Percentiles rank a stretch among this genome's conserved stretches.
Evolutionary conservation across 306 rosid genomes (phyloP).

Genomic region (Fragaria nilgerrensis): DNA sequence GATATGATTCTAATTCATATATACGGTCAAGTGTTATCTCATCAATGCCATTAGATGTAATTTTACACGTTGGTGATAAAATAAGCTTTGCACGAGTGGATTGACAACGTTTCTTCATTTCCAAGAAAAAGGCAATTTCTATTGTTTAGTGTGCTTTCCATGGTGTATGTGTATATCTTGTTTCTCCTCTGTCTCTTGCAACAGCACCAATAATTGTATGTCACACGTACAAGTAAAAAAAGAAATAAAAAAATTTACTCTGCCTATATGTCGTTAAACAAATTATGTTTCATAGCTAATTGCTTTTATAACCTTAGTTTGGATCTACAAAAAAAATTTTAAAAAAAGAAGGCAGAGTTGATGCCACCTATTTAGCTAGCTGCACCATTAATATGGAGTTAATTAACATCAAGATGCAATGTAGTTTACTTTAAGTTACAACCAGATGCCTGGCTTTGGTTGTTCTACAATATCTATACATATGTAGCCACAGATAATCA

Average conservation of each 20-base stretch:
- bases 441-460: background rate
- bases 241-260: background rate
- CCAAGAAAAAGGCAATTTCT: constrained; percentile 11
- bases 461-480: background rate
- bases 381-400: background rate
- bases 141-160: background rate
- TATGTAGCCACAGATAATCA: background rate
- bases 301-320: background rate
- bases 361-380: background rate
- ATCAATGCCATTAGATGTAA: background rate
- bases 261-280: background rate
- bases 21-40: background rate
- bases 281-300: background rate
- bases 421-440: constrained; percentile 1
- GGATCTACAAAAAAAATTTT: background rate
- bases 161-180: background rate
- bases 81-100: constrained; percentile 4
- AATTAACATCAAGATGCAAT: background rate
- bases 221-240: background rate
- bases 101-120: constrained; percentile 6
- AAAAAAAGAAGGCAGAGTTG: background rate
- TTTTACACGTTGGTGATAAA: background rate
- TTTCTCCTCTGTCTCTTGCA: background rate
- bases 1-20: background rate
- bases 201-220: background rate